Base-by-base conservation (phyloP, 768 basidiomycete species). In the Russula foetens region DNA sequence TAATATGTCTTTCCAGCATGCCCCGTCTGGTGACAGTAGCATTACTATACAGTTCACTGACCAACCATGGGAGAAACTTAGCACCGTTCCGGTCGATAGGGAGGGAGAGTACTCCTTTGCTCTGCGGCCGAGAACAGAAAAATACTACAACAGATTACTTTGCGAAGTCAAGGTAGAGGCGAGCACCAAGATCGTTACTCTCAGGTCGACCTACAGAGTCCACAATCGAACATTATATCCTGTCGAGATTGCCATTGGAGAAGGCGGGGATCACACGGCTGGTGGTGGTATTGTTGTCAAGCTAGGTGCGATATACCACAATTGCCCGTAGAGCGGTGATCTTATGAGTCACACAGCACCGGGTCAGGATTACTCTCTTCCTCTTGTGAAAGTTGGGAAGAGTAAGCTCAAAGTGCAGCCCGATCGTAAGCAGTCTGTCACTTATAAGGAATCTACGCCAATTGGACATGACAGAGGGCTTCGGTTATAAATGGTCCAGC, bases 401-500 rank as follows among this genome's bases (percentile, higher is more conserved):
- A 84, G 88, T 69, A 83, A 88, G 58, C 81, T 98, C 59, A 83
- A 87, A 63, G 75, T 99, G 24, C 87, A 97, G 67, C 97, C 97
- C 43, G 92, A 98, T 70, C 90, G 96, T 96, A 71, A 75, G 91
- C 73, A 15, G 11, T 23, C 31, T 21, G 17, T 46, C 41, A 24
- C 51, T 19, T n/a, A 15, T 29, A 21, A 15, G 14, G 23, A 33
- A 11, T 31, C 12, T 28, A 6, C 43, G 51, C 48, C 62, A 3
- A 63, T 51, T 41, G 12, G 6, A n/a, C 38, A 28, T 15, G 53
- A 2, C 67, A 97, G 95, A 92, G 72, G 97, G 97, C 17, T 98
- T 98, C 69, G 94, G 94, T 21, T 98, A 97, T 74, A 87, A 84
- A 68, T 98, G 95, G 95, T 94, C 90, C 48, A 74, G 81, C 46